A percentile compares a stretch with the other conserved stretches of the same genome.
Conservation (phyloP, 768 basidiomycete genomes). For the Lyophyllum atratum region DNA sequence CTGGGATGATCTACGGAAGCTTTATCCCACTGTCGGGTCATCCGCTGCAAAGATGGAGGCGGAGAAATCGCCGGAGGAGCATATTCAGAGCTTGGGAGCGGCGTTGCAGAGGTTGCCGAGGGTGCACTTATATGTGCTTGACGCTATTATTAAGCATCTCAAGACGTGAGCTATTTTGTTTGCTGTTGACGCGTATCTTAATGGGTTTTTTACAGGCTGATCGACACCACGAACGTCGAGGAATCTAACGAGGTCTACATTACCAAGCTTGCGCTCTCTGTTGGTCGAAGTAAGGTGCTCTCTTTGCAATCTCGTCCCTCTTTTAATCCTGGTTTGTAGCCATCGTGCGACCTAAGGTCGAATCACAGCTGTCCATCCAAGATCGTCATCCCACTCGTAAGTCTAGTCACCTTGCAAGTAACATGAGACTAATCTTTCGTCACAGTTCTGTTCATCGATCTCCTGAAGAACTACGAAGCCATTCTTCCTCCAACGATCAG, state of each 20-base stretch:
- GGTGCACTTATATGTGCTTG: constrained; percentile 80
- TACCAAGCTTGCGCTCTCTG: constrained; percentile 83
- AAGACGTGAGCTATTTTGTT: constrained; percentile 49
- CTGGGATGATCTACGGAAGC: constrained; percentile 86
- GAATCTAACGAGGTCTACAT: constrained; percentile 81
- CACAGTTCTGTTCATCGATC: constrained; percentile 81
- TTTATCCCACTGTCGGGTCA: constrained; percentile 81
- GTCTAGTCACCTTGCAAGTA: constrained; percentile 20
- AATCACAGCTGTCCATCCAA: constrained; percentile 86
- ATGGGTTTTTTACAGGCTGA: constrained; percentile 47
- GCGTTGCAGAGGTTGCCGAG: constrained; percentile 73
- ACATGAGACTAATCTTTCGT: neutral
- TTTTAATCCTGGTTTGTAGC: constrained; percentile 40
- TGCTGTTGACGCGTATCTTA: neutral
- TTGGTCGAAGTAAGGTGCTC: constrained; percentile 76
- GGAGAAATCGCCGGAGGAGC: constrained; percentile 55
- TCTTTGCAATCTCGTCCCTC: neutral
- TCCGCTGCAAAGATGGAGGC: constrained; percentile 50
- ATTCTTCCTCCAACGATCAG: constrained; percentile 82
- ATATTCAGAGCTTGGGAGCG: constrained; percentile 58
- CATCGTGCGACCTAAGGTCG: constrained; percentile 78
- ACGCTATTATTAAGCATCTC: constrained; percentile 77
- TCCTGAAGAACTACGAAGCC: constrained; percentile 71
- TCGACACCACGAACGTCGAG: constrained; percentile 66
- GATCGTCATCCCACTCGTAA: constrained; percentile 83